Conservation (phyloP, 257 asterid species). For the Petunia secreta region DNA sequence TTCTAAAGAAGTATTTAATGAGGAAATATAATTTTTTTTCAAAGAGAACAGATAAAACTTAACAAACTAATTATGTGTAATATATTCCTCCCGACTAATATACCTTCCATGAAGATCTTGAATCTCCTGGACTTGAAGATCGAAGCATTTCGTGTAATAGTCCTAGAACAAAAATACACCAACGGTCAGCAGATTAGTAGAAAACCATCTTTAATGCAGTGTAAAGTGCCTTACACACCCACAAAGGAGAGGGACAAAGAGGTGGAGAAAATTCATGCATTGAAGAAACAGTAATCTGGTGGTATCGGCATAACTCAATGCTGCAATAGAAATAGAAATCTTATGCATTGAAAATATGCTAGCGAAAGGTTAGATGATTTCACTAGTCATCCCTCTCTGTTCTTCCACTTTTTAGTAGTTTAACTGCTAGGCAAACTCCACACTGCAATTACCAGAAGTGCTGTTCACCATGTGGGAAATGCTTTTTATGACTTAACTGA, state of each 20-base stretch:
- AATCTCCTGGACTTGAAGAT: slow-evolving; percentile 60
- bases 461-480: slow-evolving; percentile 3
- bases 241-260: slow-evolving; percentile 3
- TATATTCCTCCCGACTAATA: slow-evolving; percentile 5
- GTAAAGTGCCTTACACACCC: slow-evolving; percentile 3
- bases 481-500: not conserved
- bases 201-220: not conserved
- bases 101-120: slow-evolving; percentile 96
- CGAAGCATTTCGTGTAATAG: slow-evolving; percentile 89
- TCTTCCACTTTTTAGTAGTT: not conserved
- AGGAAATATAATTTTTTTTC: not conserved
- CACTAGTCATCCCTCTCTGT: not conserved
- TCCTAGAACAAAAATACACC: slow-evolving; percentile 51
- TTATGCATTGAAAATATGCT: not conserved
- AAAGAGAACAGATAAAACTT: slow-evolving; percentile 14
- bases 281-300: not conserved
- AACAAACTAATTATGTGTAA: slow-evolving; percentile 14
- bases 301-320: slow-evolving; percentile 2
- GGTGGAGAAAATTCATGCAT: not conserved
- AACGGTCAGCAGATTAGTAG: not conserved
- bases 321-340: not conserved
- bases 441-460: not conserved
- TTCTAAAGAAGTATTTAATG: not conserved
- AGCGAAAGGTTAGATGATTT: slow-evolving; percentile 14
- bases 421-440: slow-evolving; percentile 18